Evolutionary conservation across 2,329 filamentous ascomycete genomes (phyloP), one percentile per base, ranked within the genome.

Genomic region (Aspergillus thermomutatus): DNA sequence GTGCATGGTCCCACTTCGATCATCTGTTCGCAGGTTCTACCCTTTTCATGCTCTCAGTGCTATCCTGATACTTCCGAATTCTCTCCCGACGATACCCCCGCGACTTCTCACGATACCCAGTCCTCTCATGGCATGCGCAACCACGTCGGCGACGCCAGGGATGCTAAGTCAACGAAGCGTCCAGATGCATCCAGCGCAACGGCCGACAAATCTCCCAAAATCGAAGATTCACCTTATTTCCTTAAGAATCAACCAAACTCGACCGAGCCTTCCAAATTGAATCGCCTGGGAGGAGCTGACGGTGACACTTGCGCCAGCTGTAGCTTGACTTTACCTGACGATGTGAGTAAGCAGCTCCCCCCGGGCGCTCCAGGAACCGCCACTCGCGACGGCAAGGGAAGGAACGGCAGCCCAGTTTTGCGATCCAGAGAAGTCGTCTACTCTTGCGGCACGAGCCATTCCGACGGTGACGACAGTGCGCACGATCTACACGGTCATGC

Each of bases 1-100:
- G 76, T 82, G 71, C 82, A 85, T 78, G 83, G 83, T 69, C 83
- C 83, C 19, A 85, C 82, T 52, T 84, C 82, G 55, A 83, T 85
- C 70, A 81, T 85, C 62, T 85, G 83, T 71, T 85, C 83, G 57
- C 82, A 85, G 69, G 80, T 83, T 61, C 75, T 81, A 50, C 81
- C 81, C 14, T 75, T 82, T 56, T 75, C 81, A 55, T 85, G 83
- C 66, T 69, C 74, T 49, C 78, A 81, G 66, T 85, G 83, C 69
- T 77, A 75, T 52, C 73, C 74, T 47, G 72, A 76, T 43, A 59
- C 66, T 58, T 49, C 71, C 66, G 69, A 73, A 54, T 51, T 69
- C 64, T 67, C 78, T 61, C 74, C 79, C 56, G 74, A 75, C 66
- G 71, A 75, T 43, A 77, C 76, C 43, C 74, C 71, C 37, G 67